Percentiles rank a stretch among this genome's conserved stretches.
These are phyloP conservation scores for Saccharomycopsis amapae DNA, from an alignment of 805 yeast species.

Conservation along the genomic window DNA sequence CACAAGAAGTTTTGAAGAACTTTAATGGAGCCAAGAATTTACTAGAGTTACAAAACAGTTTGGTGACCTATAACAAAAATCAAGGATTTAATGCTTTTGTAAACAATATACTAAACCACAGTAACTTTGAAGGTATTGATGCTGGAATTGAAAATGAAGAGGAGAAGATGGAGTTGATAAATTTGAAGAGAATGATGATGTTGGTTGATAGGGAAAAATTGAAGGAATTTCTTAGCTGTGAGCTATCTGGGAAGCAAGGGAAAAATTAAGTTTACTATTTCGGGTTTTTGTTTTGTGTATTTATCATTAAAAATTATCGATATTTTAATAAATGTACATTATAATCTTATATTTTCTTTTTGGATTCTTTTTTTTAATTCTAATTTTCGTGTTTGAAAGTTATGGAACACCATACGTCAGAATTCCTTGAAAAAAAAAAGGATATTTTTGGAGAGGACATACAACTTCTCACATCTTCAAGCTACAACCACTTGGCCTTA, in stretches of 20 bases:
- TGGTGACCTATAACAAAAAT: constrained; percentile 22
- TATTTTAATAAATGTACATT: too few relatives aligned
- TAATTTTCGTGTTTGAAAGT: too few relatives aligned
- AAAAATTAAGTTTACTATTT: too few relatives aligned
- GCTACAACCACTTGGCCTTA: too few relatives aligned
- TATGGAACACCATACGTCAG: too few relatives aligned
- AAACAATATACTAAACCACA: background rate
- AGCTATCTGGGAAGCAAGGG: background rate
- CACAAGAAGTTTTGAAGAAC: constrained; percentile 6
- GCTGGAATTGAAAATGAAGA: constrained; percentile 19
- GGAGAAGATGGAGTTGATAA: constrained; percentile 45
- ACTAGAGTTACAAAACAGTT: constrained; percentile 22
- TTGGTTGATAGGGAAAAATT: constrained; percentile 21
- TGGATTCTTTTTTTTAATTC: too few relatives aligned
- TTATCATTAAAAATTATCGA: too few relatives aligned
- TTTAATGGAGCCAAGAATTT: constrained; percentile 17
- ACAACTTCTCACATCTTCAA: too few relatives aligned
- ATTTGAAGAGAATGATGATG: constrained; percentile 55
- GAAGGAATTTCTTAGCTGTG: background rate
- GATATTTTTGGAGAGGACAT: too few relatives aligned
- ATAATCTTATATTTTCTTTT: too few relatives aligned
- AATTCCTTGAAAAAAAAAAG: too few relatives aligned
- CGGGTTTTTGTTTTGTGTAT: too few relatives aligned
- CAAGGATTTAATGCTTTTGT: background rate
- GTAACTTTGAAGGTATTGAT: background rate